Conservation (phyloP, 2,329 filamentous ascomycete species). For the Neofusicoccum cordaticola region DNA sequence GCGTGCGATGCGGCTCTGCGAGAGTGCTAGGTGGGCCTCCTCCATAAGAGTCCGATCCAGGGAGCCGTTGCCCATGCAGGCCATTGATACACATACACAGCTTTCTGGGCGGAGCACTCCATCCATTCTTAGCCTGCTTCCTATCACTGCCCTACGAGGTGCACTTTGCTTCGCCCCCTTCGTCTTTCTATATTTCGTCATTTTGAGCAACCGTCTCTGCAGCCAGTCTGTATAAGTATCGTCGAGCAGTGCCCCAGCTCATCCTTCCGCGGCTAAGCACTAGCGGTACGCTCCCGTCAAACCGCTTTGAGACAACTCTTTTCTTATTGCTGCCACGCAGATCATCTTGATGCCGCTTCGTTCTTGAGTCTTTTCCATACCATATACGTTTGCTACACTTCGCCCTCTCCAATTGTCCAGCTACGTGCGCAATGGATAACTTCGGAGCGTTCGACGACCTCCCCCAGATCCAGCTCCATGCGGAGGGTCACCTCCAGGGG, state of each 20-base stretch:
- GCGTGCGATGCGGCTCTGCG: slow-evolving; percentile 15
- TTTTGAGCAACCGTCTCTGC: background rate
- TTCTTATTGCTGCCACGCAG: slow-evolving; percentile 7
- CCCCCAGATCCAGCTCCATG: slow-evolving; percentile 26
- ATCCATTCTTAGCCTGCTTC: slow-evolving; percentile 11
- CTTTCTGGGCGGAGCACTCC: slow-evolving; percentile 16
- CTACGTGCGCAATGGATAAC: background rate
- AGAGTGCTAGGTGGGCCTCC: slow-evolving; percentile 1
- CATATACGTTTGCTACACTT: background rate
- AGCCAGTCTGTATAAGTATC: slow-evolving; percentile 6
- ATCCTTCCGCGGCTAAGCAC: background rate
- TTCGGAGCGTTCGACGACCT: slow-evolving; percentile 19
- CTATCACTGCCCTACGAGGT: slow-evolving; percentile 8
- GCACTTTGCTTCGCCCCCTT: slow-evolving; percentile 13
- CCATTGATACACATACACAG: slow-evolving; percentile 14
- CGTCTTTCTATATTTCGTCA: background rate
- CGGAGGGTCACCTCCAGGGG: slow-evolving; percentile 17
- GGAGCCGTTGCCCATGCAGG: slow-evolving; percentile 4
- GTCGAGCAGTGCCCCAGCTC: background rate
- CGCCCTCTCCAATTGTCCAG: background rate
- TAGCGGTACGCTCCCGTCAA: background rate
- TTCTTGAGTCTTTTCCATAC: background rate
- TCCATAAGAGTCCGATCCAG: slow-evolving; percentile 15
- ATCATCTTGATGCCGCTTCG: background rate
- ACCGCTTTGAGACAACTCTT: background rate